Evolutionary conservation across 495 filamentous ascomycete species (phyloP).

Genomic region (Penicillium paradoxum): DNA sequence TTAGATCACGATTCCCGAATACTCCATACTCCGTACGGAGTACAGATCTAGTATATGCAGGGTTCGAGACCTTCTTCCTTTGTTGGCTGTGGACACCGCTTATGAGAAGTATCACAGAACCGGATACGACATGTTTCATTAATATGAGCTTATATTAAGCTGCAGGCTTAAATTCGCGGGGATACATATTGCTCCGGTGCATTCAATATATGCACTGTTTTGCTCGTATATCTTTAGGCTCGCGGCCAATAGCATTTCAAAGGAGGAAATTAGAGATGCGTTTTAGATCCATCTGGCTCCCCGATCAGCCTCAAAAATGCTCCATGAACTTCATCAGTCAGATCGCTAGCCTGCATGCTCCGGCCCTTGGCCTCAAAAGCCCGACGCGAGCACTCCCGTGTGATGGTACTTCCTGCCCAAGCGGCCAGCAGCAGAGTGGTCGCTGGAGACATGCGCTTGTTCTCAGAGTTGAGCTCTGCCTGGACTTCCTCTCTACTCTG

Average conservation of each 20-base stretch:
- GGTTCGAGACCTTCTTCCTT: not conserved
- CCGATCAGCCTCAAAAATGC: constrained; percentile 76
- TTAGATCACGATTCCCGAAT: not conserved
- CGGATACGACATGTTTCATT: not conserved
- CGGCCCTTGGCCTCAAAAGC: constrained; percentile 85
- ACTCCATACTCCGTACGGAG: no score
- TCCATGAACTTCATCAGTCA: constrained; percentile 83
- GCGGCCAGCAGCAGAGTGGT: constrained; percentile 76
- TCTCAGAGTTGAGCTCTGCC: constrained; percentile 41
- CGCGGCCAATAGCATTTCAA: not conserved
- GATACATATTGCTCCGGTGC: not conserved
- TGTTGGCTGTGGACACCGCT: not conserved
- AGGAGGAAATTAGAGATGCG: constrained; percentile 25
- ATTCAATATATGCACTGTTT: not conserved
- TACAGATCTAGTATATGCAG: not conserved
- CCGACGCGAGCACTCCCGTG: constrained; percentile 83
- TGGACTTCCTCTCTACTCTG: constrained; percentile 37
- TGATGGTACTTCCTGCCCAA: constrained; percentile 81
- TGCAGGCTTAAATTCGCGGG: not conserved
- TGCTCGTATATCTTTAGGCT: not conserved
- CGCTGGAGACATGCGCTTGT: constrained; percentile 39
- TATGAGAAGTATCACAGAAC: not conserved
- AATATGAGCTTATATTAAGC: not conserved
- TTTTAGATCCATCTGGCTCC: constrained; percentile 46
- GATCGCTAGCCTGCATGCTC: constrained; percentile 87